phyloP scores from a whole-genome alignment of 1,284 basidiomycete species.

The Pseudozyma hubeiensis region DNA sequence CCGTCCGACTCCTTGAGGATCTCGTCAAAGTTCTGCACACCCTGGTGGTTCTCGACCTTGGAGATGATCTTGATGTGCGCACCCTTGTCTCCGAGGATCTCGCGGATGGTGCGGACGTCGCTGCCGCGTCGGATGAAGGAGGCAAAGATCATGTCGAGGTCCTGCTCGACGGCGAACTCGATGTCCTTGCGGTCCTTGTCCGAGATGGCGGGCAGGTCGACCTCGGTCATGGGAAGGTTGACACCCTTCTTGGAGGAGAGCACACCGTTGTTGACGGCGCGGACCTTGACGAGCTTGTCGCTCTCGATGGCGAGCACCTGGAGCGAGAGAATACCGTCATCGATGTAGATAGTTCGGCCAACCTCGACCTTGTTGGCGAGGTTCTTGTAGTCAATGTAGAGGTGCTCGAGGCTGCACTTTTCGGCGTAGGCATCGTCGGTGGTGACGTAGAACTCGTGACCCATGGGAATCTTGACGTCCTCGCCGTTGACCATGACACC shows the following conservation, averaged over 20 bases:
- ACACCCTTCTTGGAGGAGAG: constrained; percentile 98
- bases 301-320: constrained; percentile 81
- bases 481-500: constrained; percentile 87
- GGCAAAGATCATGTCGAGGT: constrained; percentile 85
- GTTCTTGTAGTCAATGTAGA: constrained; percentile 76
- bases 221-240: constrained; percentile 97
- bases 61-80: constrained; percentile 69
- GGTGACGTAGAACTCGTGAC: constrained; percentile 93
- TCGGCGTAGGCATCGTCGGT: constrained; percentile 86
- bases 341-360: constrained; percentile 96
- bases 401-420: constrained; percentile 81
- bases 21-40: constrained; percentile 69
- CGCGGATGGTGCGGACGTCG: constrained; percentile 66
- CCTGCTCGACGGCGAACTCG: constrained; percentile 93
- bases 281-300: constrained; percentile 74
- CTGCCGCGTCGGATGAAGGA: constrained; percentile 67
- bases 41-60: constrained; percentile 69
- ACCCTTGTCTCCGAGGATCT: constrained; percentile 67
- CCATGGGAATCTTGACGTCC: constrained; percentile 88
- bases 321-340: constrained; percentile 96
- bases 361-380: constrained; percentile 93
- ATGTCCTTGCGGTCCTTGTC: constrained; percentile 92
- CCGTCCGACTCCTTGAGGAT: constrained; percentile 68
- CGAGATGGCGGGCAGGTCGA: constrained; percentile 96
- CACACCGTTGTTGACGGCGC: constrained; percentile 89